Base-by-base conservation (phyloP, 2,329 filamentous ascomycete species). In the Diaporthe nobilis region DNA sequence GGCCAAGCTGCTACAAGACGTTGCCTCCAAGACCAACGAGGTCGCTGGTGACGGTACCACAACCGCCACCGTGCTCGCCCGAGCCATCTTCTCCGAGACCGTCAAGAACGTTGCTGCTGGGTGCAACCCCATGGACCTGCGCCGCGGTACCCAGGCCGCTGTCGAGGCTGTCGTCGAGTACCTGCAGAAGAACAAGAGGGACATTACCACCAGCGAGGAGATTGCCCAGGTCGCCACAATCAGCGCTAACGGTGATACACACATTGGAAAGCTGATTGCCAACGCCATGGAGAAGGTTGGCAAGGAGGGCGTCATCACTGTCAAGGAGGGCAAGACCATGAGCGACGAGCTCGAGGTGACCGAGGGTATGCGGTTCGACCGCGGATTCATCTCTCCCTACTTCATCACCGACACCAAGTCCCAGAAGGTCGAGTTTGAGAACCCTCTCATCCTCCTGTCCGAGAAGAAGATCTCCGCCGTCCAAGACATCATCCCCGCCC, bases 381-480 rank as follows among this genome's bases (percentile, higher is more conserved):
- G 97, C 84, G 97, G 97, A 78, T 99, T 94, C 87, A 96, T 98
- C 84, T 99, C 97, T 37, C 96, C 97, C 81, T 99, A 99, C 93
- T 99, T 99, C 91, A 99, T 99, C 90, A 99, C 97, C 89, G 97
- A 99, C 84, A 89, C 95, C 91, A 99, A 99, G 93, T 87, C 96
- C 77, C 95, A 98, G 86, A 99, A 99, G 93, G 96, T 98, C 75
- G 97, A 99, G 89, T 99, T 99, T 80, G 97, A 99, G 93, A 98
- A 99, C 92, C 97, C 97, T 79, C 88, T 99, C 84, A 97, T 99
- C 85, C 94, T 99, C 70, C 94, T 99, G 74, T 98, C 97, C 12
- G 97, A 99, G 92, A 98, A 98, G 94, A 99, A 99, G 93, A 99
- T 99, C 87, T 99, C 97, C 71, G 95, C 96, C 77, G 97, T 98